phyloP scores from a whole-genome alignment of 2,329 filamentous ascomycete genomes.

The Claviceps digitariae region DNA sequence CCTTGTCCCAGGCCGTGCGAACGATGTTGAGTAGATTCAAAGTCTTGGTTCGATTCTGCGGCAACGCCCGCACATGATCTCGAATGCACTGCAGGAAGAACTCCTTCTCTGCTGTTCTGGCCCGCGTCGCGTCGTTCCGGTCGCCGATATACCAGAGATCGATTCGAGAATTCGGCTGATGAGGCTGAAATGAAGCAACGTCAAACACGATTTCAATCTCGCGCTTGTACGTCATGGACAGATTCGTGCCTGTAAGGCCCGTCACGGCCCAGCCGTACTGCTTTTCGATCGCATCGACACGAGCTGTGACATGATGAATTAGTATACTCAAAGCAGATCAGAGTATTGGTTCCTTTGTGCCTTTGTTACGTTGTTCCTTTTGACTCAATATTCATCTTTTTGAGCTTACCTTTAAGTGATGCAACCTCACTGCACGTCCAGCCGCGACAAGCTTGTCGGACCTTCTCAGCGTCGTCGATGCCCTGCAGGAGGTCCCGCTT shows the following conservation, averaged over 20 bases:
- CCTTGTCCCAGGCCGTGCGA: constrained; percentile 51
- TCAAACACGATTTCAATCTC: constrained; percentile 66
- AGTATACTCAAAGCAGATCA: constrained; percentile 14
- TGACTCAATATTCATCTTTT: no score
- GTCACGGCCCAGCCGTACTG: constrained; percentile 59
- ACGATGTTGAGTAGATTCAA: constrained; percentile 46
- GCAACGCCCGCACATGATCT: constrained; percentile 49
- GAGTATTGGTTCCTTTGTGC: not conserved
- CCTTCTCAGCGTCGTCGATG: constrained; percentile 68
- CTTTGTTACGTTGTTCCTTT: no score
- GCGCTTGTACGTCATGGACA: constrained; percentile 62
- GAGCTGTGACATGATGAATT: constrained; percentile 33
- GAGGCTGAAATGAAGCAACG: constrained; percentile 42
- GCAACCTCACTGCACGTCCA: constrained; percentile 77
- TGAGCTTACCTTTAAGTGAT: constrained; percentile 52
- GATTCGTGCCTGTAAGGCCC: constrained; percentile 43
- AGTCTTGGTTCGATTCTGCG: constrained; percentile 43
- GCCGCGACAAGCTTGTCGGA: constrained; percentile 77
- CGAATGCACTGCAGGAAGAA: constrained; percentile 65
- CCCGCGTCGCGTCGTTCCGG: constrained; percentile 36
- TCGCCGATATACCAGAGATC: constrained; percentile 58
- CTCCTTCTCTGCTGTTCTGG: constrained; percentile 51
- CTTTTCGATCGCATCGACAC: constrained; percentile 51
- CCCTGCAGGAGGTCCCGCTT: constrained; percentile 59
- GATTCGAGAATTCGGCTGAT: constrained; percentile 39